Base-by-base conservation (phyloP, 2,329 filamentous ascomycete genomes). In the Tolypocladium nubicola region DNA sequence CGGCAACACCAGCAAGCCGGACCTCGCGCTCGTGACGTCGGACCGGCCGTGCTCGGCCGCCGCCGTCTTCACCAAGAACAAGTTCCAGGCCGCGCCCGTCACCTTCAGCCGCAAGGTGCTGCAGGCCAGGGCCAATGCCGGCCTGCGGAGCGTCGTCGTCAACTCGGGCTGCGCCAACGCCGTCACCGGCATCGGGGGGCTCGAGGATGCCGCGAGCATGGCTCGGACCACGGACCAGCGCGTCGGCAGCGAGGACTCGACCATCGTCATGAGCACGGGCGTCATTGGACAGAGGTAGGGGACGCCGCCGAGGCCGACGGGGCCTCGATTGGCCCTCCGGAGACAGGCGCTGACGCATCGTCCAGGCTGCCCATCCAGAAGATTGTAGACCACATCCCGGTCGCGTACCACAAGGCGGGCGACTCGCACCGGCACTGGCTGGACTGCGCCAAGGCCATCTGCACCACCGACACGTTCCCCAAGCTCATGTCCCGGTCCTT, bases 141-240 rank as follows among this genome's bases (percentile, higher is more conserved):
- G 88, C 1, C 81, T 97, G 57, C 82, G 87, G 60, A 88, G 88
- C 56, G 86, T 99, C 33, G 82, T 99, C 56, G 85, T 97, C 73
- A 99, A 99, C 74, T 95, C 92, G 14, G 94, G 94, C 58, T 97
- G 93, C 67, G 94, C 94, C 59, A 99, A 99, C 75, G 94, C 94
- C 13, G 94, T 99, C 40, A 99, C 94, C 5, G 94, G 94, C 54
- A 88, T 86, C 71, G 88, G 90, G 50, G 94, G 94, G 1, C 78
- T 95, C 56, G 87, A 96, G 68, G 92, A 99, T 78, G 94, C 94
- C 11, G 80, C 82, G 58, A 81, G 80, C 58, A 99, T 99, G 94
- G 89, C 88, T 19, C 75, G 76, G 60, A 85, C 84, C 61, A 89
- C 92, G 8, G 91, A 97, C 69, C 77, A 83, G 81, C 72, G 67